Evolutionary conservation across 257 asterid genomes (phyloP).

Genomic region (Galeopsis tetrahit): DNA sequence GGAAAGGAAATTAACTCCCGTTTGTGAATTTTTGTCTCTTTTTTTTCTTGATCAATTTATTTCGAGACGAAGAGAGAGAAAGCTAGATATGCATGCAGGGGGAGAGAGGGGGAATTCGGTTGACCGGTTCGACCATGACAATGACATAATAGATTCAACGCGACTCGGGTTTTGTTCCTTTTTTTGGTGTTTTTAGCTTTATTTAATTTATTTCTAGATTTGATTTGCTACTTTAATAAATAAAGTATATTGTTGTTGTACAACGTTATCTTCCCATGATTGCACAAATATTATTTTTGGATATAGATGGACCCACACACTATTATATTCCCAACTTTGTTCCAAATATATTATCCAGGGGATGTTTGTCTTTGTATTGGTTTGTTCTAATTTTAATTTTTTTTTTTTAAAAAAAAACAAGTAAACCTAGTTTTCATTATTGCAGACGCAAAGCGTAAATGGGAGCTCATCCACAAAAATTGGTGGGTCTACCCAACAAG

Average conservation of each 20-base stretch:
- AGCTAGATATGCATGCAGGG: slow-evolving; percentile 25
- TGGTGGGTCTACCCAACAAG: too few species aligned
- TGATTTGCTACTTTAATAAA: slow-evolving; percentile 3
- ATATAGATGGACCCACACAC: neutral
- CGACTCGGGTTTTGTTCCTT: slow-evolving; percentile 12
- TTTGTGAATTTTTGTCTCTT: slow-evolving; percentile 8
- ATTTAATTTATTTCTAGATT: slow-evolving; percentile 12
- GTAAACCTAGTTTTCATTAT: too few species aligned
- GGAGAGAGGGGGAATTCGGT: slow-evolving; percentile 30
- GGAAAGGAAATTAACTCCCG: slow-evolving; percentile 20
- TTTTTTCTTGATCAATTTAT: slow-evolving; percentile 28
- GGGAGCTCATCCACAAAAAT: too few species aligned
- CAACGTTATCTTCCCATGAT: neutral
- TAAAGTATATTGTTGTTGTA: neutral
- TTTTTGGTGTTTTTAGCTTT: neutral
- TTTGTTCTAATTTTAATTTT: too few species aligned
- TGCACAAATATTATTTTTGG: neutral
- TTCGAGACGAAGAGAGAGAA: slow-evolving; percentile 21
- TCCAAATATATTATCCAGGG: too few species aligned
- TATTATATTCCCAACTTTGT: too few species aligned
- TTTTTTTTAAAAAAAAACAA: too few species aligned
- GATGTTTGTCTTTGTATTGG: too few species aligned
- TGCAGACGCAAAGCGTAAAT: too few species aligned
- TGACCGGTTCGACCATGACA: slow-evolving; percentile 40
- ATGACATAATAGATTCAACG: neutral